These are phyloP conservation scores for Anthracocystis panici-leucophaei DNA, from an alignment of 1,284 basidiomycete genomes.

Conservation along the genomic window DNA sequence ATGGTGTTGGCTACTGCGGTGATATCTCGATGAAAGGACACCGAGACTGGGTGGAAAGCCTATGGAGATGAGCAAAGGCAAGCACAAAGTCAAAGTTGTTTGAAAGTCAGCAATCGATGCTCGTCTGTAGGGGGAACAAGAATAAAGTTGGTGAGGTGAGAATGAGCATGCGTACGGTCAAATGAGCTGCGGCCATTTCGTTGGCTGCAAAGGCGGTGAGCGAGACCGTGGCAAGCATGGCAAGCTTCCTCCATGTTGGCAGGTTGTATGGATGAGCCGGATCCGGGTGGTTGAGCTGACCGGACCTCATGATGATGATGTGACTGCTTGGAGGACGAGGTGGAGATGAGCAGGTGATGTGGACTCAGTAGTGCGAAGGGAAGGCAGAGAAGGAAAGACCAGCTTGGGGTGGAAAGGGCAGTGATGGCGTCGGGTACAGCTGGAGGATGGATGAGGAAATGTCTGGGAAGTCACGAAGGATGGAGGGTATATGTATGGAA, in stretches of 20 bases:
- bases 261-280: constrained; percentile 58
- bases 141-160: not conserved
- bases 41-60: constrained; percentile 57
- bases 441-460: not conserved
- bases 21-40: constrained; percentile 54
- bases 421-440: not conserved
- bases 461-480: too few species aligned
- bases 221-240: constrained; percentile 62
- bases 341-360: not conserved
- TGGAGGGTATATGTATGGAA: constrained; percentile 6
- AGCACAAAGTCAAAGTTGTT: not conserved
- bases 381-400: not conserved
- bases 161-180: constrained; percentile 40
- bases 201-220: constrained; percentile 65
- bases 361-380: not conserved
- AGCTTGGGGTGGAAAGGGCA: not conserved
- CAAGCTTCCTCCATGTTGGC: constrained; percentile 60
- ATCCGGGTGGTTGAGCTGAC: constrained; percentile 40
- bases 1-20: constrained; percentile 67
- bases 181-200: constrained; percentile 59
- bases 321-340: too few species aligned
- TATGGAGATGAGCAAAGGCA: not conserved
- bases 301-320: constrained; percentile 25
- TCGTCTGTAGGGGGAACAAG: not conserved
- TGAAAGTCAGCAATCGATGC: constrained; percentile 1